Percentiles rank a stretch among this genome's conserved stretches.
phyloP scores from a whole-genome alignment of 306 rosid genomes.

The Delonix regia region DNA sequence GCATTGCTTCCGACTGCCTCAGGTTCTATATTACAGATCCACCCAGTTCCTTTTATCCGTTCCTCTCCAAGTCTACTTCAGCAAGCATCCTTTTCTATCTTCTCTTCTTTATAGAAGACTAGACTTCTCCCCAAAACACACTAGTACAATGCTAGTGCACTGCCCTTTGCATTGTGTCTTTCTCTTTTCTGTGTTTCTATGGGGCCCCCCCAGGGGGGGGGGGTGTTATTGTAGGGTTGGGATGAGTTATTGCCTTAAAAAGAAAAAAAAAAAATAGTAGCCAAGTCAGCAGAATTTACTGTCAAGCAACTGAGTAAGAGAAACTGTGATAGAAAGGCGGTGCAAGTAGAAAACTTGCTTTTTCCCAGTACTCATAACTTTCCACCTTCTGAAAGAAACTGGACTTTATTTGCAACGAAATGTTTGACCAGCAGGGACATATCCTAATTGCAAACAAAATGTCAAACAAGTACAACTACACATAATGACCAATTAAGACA shows the following conservation, averaged over 20 bases:
- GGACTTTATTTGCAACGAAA: not conserved
- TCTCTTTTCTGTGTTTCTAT: no score
- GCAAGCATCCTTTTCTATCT: not conserved
- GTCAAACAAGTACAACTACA: not conserved
- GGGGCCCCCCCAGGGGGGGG: no score
- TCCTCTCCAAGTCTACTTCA: not conserved
- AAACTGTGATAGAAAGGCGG: not conserved
- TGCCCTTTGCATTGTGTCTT: not conserved
- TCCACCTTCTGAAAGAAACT: not conserved
- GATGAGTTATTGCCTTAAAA: no score
- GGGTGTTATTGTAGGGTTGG: no score
- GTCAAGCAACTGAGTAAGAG: not conserved
- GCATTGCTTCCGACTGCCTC: not conserved
- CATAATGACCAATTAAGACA: not conserved
- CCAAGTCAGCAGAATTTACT: not conserved
- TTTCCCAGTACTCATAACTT: not conserved
- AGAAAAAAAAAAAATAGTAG: not conserved
- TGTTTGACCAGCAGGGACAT: not conserved
- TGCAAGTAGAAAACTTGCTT: not conserved
- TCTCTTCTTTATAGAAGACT: not conserved
- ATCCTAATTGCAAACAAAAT: not conserved
- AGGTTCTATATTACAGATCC: not conserved
- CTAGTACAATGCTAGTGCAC: not conserved
- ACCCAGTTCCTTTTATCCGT: not conserved
- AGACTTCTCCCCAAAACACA: not conserved